Conservation (phyloP, 2,329 filamentous ascomycete genomes). For the Aspergillus luchuensis region DNA sequence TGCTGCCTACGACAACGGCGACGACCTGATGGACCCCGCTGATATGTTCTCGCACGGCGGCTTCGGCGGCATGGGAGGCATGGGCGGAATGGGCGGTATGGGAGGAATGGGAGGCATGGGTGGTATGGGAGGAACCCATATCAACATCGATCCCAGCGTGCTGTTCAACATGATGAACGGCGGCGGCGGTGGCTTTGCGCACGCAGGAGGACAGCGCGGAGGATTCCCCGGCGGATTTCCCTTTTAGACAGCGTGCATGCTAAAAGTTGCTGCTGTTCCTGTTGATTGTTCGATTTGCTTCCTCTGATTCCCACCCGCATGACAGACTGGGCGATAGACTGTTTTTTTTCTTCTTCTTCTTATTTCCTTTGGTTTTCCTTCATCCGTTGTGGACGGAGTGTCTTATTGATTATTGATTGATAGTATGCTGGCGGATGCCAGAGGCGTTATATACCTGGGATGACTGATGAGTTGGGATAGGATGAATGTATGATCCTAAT, state of each 20-base stretch:
- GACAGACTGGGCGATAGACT: constrained; percentile 2
- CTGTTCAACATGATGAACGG: constrained; percentile 83
- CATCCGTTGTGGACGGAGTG: not conserved
- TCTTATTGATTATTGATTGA: constrained; percentile 1
- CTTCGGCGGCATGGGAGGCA: constrained; percentile 57
- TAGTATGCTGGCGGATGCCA: not conserved
- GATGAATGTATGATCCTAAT: no score
- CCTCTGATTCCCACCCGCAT: not conserved
- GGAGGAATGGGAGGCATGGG: constrained; percentile 53
- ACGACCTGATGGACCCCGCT: constrained; percentile 82
- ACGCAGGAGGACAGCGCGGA: constrained; percentile 55
- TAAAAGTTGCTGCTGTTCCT: not conserved
- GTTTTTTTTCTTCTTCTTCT: not conserved
- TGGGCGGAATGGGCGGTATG: constrained; percentile 54
- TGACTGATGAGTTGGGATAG: constrained; percentile 10
- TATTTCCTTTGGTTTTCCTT: not conserved
- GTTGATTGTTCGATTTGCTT: not conserved
- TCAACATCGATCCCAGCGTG: constrained; percentile 72
- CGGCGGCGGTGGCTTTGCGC: constrained; percentile 53
- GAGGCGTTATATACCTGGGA: constrained; percentile 22
- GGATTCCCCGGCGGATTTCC: constrained; percentile 59
- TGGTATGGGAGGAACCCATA: constrained; percentile 50
- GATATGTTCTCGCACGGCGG: constrained; percentile 76
- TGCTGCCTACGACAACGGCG: constrained; percentile 86
- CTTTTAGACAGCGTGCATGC: constrained; percentile 47